A percentile compares a stretch with the other conserved stretches of the same genome.
phyloP scores from a whole-genome alignment of 805 yeast genomes.

The Saccharomycopsis lassenensis region DNA sequence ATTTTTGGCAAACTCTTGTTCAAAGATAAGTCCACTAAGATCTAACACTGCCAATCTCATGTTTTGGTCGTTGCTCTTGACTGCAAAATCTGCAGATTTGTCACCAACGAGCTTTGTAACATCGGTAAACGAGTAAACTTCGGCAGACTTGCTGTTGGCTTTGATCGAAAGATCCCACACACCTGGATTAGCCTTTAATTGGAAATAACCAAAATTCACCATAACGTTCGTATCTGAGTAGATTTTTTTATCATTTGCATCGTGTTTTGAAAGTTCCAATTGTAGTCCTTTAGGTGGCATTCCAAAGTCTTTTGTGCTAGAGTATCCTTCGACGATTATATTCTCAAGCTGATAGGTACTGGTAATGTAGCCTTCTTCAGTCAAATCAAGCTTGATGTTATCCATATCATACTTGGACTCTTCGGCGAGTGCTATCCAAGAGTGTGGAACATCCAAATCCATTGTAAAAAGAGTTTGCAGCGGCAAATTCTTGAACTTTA shows the following conservation, averaged over 20 bases:
- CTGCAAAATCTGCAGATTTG: background rate
- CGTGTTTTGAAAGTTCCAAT: conserved; percentile 19
- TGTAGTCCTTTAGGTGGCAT: conserved; percentile 40
- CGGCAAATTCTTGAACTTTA: conserved; percentile 39
- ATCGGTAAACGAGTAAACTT: conserved; percentile 30
- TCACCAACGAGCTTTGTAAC: conserved; percentile 21
- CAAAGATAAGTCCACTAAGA: conserved; percentile 35
- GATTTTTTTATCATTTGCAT: conserved; percentile 7
- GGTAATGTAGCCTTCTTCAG: conserved; percentile 24
- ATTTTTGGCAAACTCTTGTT: conserved; percentile 35
- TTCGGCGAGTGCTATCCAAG: conserved; percentile 57
- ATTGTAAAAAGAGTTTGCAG: conserved; percentile 39
- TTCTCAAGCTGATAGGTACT: conserved; percentile 42
- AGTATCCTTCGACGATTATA: conserved; percentile 54
- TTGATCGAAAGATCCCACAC: conserved; percentile 44
- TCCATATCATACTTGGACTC: conserved; percentile 50
- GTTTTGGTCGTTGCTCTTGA: background rate
- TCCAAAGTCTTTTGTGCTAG: conserved; percentile 38
- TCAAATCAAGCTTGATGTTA: conserved; percentile 39
- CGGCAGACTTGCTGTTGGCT: conserved; percentile 29
- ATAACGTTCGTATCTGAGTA: conserved; percentile 55
- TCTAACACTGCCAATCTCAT: conserved; percentile 28
- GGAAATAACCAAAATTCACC: conserved; percentile 78
- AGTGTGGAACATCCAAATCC: conserved; percentile 47
- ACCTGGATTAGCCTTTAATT: conserved; percentile 67